Evolutionary conservation across 345 rosid genomes (phyloP), one percentile per base, ranked within the genome.

Genomic region (Salix dunnii): DNA sequence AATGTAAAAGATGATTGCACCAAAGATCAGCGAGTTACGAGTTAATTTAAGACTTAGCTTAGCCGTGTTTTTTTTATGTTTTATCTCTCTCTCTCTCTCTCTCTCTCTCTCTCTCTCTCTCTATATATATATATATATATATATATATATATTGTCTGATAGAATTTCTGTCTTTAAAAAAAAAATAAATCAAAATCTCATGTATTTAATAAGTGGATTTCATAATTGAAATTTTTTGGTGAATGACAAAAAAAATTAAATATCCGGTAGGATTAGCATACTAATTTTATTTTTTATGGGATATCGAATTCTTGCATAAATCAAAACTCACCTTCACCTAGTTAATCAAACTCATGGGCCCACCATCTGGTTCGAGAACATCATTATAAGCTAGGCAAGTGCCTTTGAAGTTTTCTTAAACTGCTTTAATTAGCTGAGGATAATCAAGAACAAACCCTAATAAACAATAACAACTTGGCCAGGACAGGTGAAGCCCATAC

Each of bases 401-500:
- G 61, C 49, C 73, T 46, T 70, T 5, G 49, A 27, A 55, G 73
- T 48, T 49, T 51, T 31, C 43, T 71, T 51, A 71, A 71, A 51
- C 43, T 20, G 36, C 64, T 71, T 71, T 71, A 65, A 67, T 67
- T 33, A 73, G 17, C 72, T 51, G 78, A 79, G 75, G 77, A 65
- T 70, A 84, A 82, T 80, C 78, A 75, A 79, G 70, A 71, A 8
- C 70, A 53, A 46, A 60, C 30, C 60, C 27, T 31, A 80, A 78
- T 77, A 73, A 79, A 82, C 71, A 82, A 82, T 51, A 51, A 65
- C 76, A 33, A 35, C 33, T 81, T 72, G 61, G 67, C 18, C 67
- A 82, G 81, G 92, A 86, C 88, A 88, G 77, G 82, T 35, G 81
- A 89, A 88, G 84, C 68, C 88, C 94, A 85, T 79, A 65, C 87